These are phyloP conservation scores for Pittosporum tobira DNA, from an alignment of 129 eudicot genomes.

Conservation along the genomic window DNA sequence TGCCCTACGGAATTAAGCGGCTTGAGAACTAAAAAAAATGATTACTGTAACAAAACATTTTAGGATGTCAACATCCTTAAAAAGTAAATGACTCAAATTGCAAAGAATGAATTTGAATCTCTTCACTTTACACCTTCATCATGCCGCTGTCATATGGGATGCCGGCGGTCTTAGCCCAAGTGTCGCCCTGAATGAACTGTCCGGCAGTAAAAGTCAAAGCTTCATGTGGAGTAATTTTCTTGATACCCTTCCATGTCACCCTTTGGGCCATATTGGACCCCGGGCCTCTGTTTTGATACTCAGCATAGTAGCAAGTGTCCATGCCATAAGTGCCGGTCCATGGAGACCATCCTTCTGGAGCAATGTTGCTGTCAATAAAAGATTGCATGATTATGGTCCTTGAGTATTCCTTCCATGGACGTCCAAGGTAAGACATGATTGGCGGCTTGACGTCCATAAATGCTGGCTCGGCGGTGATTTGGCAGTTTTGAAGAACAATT, in stretches of 20 bases:
- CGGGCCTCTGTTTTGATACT: conserved; percentile 28
- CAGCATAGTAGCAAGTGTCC: conserved; percentile 25
- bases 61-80: too few species aligned
- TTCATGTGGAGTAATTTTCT: conserved; percentile 15
- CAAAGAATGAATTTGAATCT: too few species aligned
- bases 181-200: conserved; percentile 19
- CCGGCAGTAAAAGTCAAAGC: conserved; percentile 26
- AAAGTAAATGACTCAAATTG: too few species aligned
- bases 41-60: too few species aligned
- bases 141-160: conserved; percentile 34
- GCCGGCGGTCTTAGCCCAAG: conserved; percentile 21
- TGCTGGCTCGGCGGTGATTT: conserved; percentile 15
- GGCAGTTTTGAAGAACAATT: conserved; percentile 32
- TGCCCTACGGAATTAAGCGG: too few species aligned
- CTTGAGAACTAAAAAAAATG: too few species aligned
- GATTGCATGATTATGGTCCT: conserved; percentile 46
- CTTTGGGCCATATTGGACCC: too few species aligned
- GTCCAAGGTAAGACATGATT: too few species aligned
- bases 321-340: conserved; percentile 13
- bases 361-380: conserved; percentile 20
- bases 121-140: conserved; percentile 22
- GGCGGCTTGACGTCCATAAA: conserved; percentile 4
- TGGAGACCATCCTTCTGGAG: too few species aligned
- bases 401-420: too few species aligned
- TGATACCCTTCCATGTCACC: too few species aligned